Conservation (phyloP, 208 protist genomes). For the Acanthamoeba triangularis region DNA sequence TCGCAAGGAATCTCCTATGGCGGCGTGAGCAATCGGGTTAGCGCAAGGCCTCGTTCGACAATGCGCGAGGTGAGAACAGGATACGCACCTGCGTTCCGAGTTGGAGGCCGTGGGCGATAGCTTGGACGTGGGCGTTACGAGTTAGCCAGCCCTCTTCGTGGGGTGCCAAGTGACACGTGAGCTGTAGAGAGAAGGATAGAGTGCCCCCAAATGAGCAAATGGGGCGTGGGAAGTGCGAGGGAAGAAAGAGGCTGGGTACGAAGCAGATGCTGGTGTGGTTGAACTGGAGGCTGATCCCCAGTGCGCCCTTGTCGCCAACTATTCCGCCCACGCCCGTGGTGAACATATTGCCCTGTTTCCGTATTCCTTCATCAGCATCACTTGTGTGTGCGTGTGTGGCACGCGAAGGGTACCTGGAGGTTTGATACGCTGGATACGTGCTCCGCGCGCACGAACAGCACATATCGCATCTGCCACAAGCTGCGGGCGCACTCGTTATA, state of each 20-base stretch:
- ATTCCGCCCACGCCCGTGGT: conserved; percentile 72
- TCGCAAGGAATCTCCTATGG: conserved; percentile 56
- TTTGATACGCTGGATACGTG: conserved; percentile 31
- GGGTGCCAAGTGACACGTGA: conserved; percentile 66
- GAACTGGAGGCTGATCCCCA: conserved; percentile 79
- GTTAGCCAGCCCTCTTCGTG: conserved; percentile 12
- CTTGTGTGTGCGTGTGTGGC: too few species aligned
- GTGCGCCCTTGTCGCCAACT: conserved; percentile 86
- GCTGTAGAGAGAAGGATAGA: neutral
- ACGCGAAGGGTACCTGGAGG: conserved; percentile 22
- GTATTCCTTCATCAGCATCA: too few species aligned
- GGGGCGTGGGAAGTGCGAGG: neutral
- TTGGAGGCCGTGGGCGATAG: conserved; percentile 39
- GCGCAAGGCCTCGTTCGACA: too few species aligned
- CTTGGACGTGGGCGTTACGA: conserved; percentile 32
- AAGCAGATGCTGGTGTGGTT: conserved; percentile 77
- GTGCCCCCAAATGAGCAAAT: neutral
- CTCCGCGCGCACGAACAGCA: conserved; percentile 27
- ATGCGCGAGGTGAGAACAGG: neutral
- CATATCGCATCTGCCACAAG: conserved; percentile 66
- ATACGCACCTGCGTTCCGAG: conserved; percentile 16
- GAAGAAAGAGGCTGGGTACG: neutral
- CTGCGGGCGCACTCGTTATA: neutral
- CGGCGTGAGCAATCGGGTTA: neutral
- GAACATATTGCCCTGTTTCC: conserved; percentile 41